Conservation (phyloP, 495 filamentous ascomycete species). For the Penicillium cosmopolitanum region DNA sequence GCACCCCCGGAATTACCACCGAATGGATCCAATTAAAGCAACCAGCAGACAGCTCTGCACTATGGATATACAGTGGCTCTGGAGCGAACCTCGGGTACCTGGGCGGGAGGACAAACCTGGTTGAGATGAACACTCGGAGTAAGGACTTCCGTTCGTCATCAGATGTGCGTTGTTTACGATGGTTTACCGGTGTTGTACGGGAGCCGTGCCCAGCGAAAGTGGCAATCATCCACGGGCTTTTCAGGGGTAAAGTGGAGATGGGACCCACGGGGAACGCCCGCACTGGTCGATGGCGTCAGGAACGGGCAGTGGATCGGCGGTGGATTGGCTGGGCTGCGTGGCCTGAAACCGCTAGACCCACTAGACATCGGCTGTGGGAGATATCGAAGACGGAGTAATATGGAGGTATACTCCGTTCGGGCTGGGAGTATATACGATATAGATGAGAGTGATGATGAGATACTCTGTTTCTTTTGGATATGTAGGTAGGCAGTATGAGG, state of each 20-base stretch:
- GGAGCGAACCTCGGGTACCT: background rate
- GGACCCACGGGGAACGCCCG: constrained; percentile 13
- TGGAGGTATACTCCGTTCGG: background rate
- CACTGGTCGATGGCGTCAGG: constrained; percentile 22
- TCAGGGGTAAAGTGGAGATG: constrained; percentile 37
- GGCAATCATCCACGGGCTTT: constrained; percentile 27
- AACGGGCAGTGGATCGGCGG: constrained; percentile 31
- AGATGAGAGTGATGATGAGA: background rate
- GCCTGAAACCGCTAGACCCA: constrained; percentile 16
- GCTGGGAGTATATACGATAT: background rate
- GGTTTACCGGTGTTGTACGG: constrained; percentile 1
- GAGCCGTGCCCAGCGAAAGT: constrained; percentile 13
- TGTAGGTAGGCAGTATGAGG: too few species aligned
- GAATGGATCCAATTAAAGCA: background rate
- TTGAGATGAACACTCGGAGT: constrained; percentile 14
- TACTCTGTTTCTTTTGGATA: too few species aligned
- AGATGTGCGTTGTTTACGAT: constrained; percentile 3
- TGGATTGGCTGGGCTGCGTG: constrained; percentile 19
- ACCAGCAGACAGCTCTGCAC: background rate
- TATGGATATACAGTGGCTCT: background rate
- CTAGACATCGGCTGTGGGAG: background rate
- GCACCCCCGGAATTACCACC: background rate
- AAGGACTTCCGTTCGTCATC: constrained; percentile 21
- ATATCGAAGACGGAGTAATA: too few species aligned
- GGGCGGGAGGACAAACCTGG: background rate